Evolutionary conservation across 163 green algal genomes (phyloP).

Genomic region (Scenedesmus sp.): DNA sequence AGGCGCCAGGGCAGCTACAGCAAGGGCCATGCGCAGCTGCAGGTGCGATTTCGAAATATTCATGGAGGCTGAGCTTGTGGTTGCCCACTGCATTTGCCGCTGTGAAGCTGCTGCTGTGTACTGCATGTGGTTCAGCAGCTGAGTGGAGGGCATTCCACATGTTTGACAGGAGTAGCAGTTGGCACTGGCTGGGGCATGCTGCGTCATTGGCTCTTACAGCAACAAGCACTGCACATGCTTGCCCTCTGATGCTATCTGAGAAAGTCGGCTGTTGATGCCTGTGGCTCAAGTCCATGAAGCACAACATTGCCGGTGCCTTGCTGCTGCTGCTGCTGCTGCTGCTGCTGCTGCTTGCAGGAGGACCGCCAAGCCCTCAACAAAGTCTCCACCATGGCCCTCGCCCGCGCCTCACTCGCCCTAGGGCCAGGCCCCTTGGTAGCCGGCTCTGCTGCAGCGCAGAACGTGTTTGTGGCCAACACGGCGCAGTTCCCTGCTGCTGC

Average conservation of each 20-base stretch:
- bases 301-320: background rate
- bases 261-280: background rate
- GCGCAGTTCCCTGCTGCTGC: background rate
- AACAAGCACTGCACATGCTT: background rate
- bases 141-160: too few relatives aligned
- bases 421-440: background rate
- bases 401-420: background rate
- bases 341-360: slow-evolving; percentile 1
- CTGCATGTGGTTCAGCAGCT: background rate
- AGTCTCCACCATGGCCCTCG: background rate
- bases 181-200: too few relatives aligned
- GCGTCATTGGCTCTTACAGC: background rate
- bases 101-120: background rate
- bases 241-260: too few relatives aligned
- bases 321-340: slow-evolving; percentile 15
- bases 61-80: background rate
- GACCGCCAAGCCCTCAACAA: background rate
- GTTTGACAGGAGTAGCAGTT: too few relatives aligned
- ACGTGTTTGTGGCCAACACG: background rate
- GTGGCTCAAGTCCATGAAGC: background rate
- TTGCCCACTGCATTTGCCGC: background rate
- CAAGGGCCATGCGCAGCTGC: background rate
- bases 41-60: background rate
- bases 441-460: background rate
- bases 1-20: background rate